Evolutionary conservation across 139 green algal genomes (phyloP), one percentile per base, ranked within the genome.

Genomic region (Coccomyxa sp.): DNA sequence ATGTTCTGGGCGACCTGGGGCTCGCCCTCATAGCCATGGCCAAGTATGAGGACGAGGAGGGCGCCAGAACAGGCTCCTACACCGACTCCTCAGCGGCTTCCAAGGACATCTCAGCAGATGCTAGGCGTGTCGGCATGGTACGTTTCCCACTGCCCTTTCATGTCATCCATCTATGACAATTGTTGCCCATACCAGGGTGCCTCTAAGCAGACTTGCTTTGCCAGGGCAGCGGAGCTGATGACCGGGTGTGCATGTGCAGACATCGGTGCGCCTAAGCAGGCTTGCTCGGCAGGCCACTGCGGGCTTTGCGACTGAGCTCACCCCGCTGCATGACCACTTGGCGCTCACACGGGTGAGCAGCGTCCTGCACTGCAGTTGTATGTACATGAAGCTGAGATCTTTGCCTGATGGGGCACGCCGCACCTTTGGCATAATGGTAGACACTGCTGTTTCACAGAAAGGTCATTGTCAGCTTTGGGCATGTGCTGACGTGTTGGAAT

Each of bases 11-110:
- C 54, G 91, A 93, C 54, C 75, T 95, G 34, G 92, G 92, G 1
- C 79, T 97, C 34, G 78, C 87, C 7, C 76, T 93, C 14, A 87
- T 95, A 39, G 89, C 90, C 72, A 55, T 93, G 41, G 87, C 80
- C 34, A 90, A 90, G 78, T 92, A 88, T 69, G 88, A 95, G 81
- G 91, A 93, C 40, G 84, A 88, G 39, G 83, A 86, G 35, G 87
- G 82, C 4, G 71, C 38, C 33, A 72, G 75, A 38, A 76, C 55
- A 18, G 87, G 89, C 18, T 68, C 68, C 31, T 93, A 92, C 81
- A 89, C 79, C 0, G 80, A 87, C 33, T 69, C 85, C 7, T 84
- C 75, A 0, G 70, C 78, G 8, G 80, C 78, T 24, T 77, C 81
- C 22, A 79, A 81, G 29, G 54, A 38, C 9, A 79, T 91, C 27